These are phyloP conservation scores for Penicillium paxilli DNA, from an alignment of 495 filamentous ascomycete genomes.

Conservation along the genomic window DNA sequence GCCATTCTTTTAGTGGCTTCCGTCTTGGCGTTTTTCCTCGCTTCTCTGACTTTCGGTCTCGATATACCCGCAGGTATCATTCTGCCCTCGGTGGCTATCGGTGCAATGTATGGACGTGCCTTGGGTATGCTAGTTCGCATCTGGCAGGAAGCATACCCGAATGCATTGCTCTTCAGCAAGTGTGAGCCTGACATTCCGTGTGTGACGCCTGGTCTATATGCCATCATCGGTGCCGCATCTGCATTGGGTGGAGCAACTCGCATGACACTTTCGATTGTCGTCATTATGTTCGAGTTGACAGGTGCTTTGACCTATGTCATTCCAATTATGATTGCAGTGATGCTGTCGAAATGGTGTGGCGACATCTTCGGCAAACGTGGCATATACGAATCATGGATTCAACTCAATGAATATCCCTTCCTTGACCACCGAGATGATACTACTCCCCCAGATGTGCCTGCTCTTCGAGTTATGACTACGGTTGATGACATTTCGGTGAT, in stretches of 20 bases:
- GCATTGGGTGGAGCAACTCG: constrained; percentile 94
- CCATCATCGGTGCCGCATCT: constrained; percentile 95
- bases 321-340: constrained; percentile 99
- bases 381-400: constrained; percentile 98
- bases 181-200: constrained; percentile 90
- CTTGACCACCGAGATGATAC: constrained; percentile 89
- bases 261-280: constrained; percentile 96
- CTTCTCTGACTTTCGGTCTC: constrained; percentile 91
- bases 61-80: constrained; percentile 96
- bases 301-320: constrained; percentile 95
- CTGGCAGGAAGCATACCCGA: constrained; percentile 78
- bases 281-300: constrained; percentile 99
- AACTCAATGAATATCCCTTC: constrained; percentile 94
- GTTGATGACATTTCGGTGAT: constrained; percentile 88
- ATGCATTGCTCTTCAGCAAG: constrained; percentile 70
- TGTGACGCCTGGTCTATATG: constrained; percentile 92
- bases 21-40: constrained; percentile 78
- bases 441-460: constrained; percentile 78
- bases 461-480: constrained; percentile 84
- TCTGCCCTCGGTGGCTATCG: constrained; percentile 95
- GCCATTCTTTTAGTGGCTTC: constrained; percentile 77
- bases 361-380: constrained; percentile 92
- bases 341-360: constrained; percentile 97
- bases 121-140: constrained; percentile 86
- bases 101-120: constrained; percentile 88